A percentile compares a stretch with the other conserved stretches of the same genome.
These are phyloP conservation scores for Coccomyxa sp. DNA, from an alignment of 139 green algal genomes.

Conservation along the genomic window DNA sequence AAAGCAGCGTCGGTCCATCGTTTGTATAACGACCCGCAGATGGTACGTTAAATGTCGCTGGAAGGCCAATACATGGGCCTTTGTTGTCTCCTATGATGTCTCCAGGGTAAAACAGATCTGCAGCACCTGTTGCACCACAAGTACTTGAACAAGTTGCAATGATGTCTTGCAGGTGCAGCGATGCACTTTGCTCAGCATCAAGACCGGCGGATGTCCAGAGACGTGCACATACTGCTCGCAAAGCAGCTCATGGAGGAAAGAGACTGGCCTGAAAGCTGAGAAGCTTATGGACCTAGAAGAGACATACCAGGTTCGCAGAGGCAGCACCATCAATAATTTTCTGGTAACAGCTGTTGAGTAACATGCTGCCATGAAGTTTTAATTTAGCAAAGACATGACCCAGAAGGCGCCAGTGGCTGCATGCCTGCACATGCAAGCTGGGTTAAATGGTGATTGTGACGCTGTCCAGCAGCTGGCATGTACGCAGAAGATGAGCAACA, in stretches of 20 bases:
- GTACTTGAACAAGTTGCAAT: not conserved
- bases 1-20: slow-evolving; percentile 82
- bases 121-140: not conserved
- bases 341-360: not conserved
- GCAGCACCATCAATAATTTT: not conserved
- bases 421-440: not conserved
- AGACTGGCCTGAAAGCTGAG: slow-evolving; percentile 84
- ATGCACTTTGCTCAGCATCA: slow-evolving; percentile 97
- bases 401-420: not conserved
- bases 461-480: not conserved
- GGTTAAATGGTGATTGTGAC: not conserved
- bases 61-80: not conserved
- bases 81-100: not conserved
- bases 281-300: slow-evolving; percentile 90
- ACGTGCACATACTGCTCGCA: slow-evolving; percentile 95
- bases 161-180: slow-evolving; percentile 77
- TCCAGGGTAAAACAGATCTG: not conserved
- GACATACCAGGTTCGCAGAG: slow-evolving; percentile 68
- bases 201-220: slow-evolving; percentile 97
- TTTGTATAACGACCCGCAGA: slow-evolving; percentile 83
- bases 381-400: no score
- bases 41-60: slow-evolving; percentile 46
- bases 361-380: no score
- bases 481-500: not conserved
- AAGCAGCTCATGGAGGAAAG: slow-evolving; percentile 75